These are phyloP conservation scores for Globisporangium polare DNA, from an alignment of 352 stramenopile species.

Conservation along the genomic window DNA sequence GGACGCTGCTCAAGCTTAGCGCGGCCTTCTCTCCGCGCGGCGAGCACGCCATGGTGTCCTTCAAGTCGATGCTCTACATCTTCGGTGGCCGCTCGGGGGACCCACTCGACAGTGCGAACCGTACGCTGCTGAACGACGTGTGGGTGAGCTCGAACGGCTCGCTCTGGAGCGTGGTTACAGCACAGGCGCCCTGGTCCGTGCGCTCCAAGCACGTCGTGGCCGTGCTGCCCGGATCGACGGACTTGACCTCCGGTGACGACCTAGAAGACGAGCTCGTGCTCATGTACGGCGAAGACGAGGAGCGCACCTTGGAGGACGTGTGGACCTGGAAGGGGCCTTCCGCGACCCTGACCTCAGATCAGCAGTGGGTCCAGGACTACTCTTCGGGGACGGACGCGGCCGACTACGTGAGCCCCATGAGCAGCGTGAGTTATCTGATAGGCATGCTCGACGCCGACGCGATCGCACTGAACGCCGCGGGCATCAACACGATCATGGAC, in stretches of 20 bases:
- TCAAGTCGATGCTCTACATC: constrained; percentile 51
- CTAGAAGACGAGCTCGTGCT: constrained; percentile 49
- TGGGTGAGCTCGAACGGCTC: constrained; percentile 53
- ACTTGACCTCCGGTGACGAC: constrained; percentile 39
- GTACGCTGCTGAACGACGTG: constrained; percentile 60
- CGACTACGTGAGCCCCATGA: constrained; percentile 44
- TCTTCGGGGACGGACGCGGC: constrained; percentile 21
- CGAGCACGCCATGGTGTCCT: constrained; percentile 65
- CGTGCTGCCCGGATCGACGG: constrained; percentile 31
- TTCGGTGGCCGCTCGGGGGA: constrained; percentile 50
- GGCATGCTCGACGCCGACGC: constrained; percentile 53
- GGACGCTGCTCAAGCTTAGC: constrained; percentile 41
- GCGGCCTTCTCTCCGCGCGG: constrained; percentile 46
- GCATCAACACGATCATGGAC: constrained; percentile 79
- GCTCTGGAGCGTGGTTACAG: constrained; percentile 31
- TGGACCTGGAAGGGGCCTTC: constrained; percentile 50
- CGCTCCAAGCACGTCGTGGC: constrained; percentile 54
- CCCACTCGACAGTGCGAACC: constrained; percentile 15
- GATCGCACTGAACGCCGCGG: constrained; percentile 39
- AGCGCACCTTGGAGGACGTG: constrained; percentile 53
- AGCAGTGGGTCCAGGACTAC: constrained; percentile 51
- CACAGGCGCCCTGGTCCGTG: constrained; percentile 39
- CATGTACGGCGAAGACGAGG: constrained; percentile 60
- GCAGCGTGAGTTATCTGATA: constrained; percentile 41
- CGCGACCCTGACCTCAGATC: not conserved